phyloP scores from a whole-genome alignment of 176 grass and related monocot genomes.

The Triticum timopheevii region DNA sequence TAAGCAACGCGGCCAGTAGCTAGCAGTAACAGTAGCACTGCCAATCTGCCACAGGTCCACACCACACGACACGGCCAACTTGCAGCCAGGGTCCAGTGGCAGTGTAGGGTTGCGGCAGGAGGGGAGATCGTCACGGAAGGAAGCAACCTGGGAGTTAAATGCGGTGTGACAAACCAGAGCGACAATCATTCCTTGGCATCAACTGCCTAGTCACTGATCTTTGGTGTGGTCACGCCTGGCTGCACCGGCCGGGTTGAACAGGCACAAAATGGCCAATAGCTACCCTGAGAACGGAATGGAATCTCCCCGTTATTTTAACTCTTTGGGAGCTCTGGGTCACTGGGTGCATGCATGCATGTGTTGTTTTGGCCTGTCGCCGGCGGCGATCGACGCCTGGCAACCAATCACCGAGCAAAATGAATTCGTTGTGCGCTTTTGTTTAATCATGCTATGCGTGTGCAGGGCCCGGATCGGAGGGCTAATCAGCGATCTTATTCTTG shows the following conservation, averaged over 20 bases:
- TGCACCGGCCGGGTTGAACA: neutral
- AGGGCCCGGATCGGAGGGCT: neutral
- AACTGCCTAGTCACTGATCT: neutral
- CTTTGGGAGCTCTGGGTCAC: neutral
- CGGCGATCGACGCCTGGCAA: too few species aligned
- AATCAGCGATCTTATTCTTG: neutral
- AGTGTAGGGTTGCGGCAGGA: neutral
- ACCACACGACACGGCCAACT: conserved; percentile 29
- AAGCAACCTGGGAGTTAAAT: conserved; percentile 23
- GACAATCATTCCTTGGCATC: conserved; percentile 42
- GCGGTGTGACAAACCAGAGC: neutral
- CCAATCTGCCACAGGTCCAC: neutral
- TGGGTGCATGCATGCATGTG: neutral
- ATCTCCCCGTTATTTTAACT: conserved; percentile 39
- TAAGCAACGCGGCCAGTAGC: neutral
- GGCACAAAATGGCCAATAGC: neutral
- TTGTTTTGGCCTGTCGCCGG: too few species aligned
- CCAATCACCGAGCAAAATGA: too few species aligned
- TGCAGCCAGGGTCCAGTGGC: conserved; percentile 15
- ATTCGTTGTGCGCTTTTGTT: neutral
- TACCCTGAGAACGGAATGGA: conserved; percentile 28
- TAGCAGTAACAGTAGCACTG: neutral
- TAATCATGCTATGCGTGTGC: neutral
- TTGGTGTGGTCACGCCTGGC: neutral
- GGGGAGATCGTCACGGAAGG: neutral